Conservation (phyloP, 2,329 filamentous ascomycete genomes). For the Xylariaceae sp. region DNA sequence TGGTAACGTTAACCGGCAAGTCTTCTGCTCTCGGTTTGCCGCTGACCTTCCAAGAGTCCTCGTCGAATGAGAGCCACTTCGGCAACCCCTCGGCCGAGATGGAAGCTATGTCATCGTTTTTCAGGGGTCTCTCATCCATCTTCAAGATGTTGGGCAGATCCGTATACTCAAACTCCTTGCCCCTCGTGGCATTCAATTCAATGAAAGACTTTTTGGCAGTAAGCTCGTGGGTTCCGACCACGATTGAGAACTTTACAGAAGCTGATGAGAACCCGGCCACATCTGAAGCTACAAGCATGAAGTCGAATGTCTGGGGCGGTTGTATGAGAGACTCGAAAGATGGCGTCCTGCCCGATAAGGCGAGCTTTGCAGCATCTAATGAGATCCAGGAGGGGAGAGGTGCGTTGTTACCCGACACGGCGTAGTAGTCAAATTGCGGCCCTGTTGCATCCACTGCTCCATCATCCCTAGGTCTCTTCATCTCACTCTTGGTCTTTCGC, state of each 20-base stretch:
- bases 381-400: constrained; percentile 78
- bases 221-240: constrained; percentile 66
- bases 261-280: constrained; percentile 69
- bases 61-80: constrained; percentile 64
- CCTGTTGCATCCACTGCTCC: not conserved
- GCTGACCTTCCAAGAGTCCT: constrained; percentile 53
- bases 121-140: constrained; percentile 52
- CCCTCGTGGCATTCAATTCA: constrained; percentile 51
- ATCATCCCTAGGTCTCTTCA: not conserved
- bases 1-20: constrained; percentile 55
- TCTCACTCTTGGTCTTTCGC: not conserved
- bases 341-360: constrained; percentile 68
- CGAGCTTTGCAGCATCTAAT: constrained; percentile 61
- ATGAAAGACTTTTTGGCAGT: constrained; percentile 55
- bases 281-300: constrained; percentile 73
- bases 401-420: constrained; percentile 69
- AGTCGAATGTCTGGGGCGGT: constrained; percentile 65
- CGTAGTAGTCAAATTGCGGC: constrained; percentile 63
- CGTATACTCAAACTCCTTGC: constrained; percentile 47
- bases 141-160: constrained; percentile 47
- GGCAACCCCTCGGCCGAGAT: constrained; percentile 52
- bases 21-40: constrained; percentile 60
- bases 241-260: constrained; percentile 61
- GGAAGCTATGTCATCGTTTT: constrained; percentile 44
- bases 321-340: constrained; percentile 56